These are phyloP conservation scores for Aplosporella prunicola DNA, from an alignment of 2,329 filamentous ascomycete species.

Conservation along the genomic window DNA sequence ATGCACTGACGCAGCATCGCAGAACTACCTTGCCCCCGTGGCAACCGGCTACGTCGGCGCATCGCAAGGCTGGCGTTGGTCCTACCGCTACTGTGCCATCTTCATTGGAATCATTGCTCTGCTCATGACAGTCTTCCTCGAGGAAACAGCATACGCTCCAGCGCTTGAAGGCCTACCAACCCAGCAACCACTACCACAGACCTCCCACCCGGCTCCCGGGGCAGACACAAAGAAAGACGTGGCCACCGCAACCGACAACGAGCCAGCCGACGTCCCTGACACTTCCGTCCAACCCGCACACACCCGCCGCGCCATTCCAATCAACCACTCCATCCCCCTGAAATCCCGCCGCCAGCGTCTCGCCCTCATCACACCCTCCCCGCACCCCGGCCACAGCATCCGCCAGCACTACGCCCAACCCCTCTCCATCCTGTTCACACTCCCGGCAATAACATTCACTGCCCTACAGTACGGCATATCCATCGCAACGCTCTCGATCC, in stretches of 20 bases:
- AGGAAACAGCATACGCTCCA: conserved; percentile 47
- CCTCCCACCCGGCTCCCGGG: neutral
- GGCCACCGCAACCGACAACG: too few relatives aligned
- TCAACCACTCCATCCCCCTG: conserved; percentile 27
- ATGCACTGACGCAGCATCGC: conserved; percentile 37
- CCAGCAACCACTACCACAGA: neutral
- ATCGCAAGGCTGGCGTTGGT: conserved; percentile 27
- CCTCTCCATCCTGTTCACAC: conserved; percentile 37
- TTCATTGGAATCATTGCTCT: conserved; percentile 40
- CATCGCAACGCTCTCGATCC: conserved; percentile 34
- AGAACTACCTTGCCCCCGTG: conserved; percentile 30
- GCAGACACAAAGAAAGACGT: too few relatives aligned
- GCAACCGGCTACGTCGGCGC: conserved; percentile 27
- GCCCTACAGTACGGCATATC: conserved; percentile 32
- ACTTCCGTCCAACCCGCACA: neutral
- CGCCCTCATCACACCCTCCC: conserved; percentile 22
- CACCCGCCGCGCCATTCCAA: conserved; percentile 13
- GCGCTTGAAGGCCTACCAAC: conserved; percentile 40
- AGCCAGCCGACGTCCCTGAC: too few relatives aligned
- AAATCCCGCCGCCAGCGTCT: conserved; percentile 26
- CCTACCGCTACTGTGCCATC: conserved; percentile 45
- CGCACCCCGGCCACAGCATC: conserved; percentile 20
- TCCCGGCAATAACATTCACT: conserved; percentile 32
- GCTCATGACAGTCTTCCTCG: conserved; percentile 49
- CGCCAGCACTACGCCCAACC: conserved; percentile 26